Evolutionary conservation across 2,329 filamentous ascomycete genomes (phyloP).

Genomic region (Colletotrichum caudatum): DNA sequence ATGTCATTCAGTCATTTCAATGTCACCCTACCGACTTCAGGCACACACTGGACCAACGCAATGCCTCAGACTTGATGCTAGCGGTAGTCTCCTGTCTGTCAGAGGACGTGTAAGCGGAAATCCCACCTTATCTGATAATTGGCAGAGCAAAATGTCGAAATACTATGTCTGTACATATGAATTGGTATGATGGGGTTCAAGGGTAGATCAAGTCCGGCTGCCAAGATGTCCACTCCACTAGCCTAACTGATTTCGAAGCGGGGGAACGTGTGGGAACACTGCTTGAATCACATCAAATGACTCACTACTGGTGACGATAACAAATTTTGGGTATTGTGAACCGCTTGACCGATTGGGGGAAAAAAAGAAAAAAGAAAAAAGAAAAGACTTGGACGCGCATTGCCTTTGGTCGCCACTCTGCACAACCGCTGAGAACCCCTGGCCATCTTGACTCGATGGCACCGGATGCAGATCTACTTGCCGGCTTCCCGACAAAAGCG

Average conservation of each 20-base stretch:
- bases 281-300: background rate
- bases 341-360: background rate
- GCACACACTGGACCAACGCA: too few species aligned
- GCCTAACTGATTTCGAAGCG: conserved; percentile 16
- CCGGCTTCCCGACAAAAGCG: conserved; percentile 27
- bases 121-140: too few species aligned
- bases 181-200: background rate
- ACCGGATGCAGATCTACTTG: conserved; percentile 27
- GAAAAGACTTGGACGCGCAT: background rate
- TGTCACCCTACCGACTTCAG: too few species aligned
- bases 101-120: too few species aligned
- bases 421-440: background rate
- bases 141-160: too few species aligned
- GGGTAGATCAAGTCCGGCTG: background rate
- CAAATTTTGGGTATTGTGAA: too few species aligned
- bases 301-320: background rate
- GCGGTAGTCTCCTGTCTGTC: too few species aligned
- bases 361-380: too few species aligned
- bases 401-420: background rate
- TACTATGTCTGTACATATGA: too few species aligned
- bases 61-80: too few species aligned
- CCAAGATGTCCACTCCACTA: conserved; percentile 28
- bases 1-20: too few species aligned
- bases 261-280: conserved; percentile 26
- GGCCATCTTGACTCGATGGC: conserved; percentile 4